Evolutionary conservation across 2,329 filamentous ascomycete genomes (phyloP).

Genomic region (Fusarium nematophilum): DNA sequence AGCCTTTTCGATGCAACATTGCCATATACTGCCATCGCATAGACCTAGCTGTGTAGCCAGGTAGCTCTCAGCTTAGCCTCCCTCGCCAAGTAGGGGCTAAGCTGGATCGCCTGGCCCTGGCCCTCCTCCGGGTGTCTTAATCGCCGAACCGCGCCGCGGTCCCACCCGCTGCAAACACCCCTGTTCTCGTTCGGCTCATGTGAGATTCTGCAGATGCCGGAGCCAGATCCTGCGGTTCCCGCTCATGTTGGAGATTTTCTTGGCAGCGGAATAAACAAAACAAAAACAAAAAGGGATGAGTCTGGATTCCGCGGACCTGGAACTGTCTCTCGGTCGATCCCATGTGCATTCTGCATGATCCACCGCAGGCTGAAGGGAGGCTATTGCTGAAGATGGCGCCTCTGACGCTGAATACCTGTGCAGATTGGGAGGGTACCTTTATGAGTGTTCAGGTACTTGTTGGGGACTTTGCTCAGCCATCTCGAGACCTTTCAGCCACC

Average conservation of each 20-base stretch:
- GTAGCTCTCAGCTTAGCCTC: too few species aligned
- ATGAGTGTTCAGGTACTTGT: conserved; percentile 17
- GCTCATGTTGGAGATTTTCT: conserved; percentile 30
- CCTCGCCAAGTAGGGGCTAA: too few species aligned
- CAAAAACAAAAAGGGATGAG: too few species aligned
- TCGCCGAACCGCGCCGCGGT: too few species aligned
- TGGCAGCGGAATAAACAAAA: conserved; percentile 6
- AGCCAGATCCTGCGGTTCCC: conserved; percentile 36
- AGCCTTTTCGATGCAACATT: too few species aligned
- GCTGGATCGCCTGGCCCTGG: too few species aligned
- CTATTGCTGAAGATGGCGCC: too few species aligned
- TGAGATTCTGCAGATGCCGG: conserved; percentile 30
- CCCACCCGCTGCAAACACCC: not conserved
- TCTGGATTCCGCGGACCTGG: conserved; percentile 31
- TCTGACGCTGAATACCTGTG: too few species aligned
- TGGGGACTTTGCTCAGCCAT: conserved; percentile 12
- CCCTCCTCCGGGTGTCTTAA: too few species aligned
- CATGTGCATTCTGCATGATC: conserved; percentile 26
- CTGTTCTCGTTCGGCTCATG: conserved; percentile 19
- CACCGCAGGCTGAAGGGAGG: not conserved
- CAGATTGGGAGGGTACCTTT: too few species aligned
- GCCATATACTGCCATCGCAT: too few species aligned
- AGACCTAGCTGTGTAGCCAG: too few species aligned
- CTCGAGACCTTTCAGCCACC: not conserved
- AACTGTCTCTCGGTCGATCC: conserved; percentile 13